phyloP scores from a whole-genome alignment of 495 filamentous ascomycete genomes.

The Penicillium paxilli region DNA sequence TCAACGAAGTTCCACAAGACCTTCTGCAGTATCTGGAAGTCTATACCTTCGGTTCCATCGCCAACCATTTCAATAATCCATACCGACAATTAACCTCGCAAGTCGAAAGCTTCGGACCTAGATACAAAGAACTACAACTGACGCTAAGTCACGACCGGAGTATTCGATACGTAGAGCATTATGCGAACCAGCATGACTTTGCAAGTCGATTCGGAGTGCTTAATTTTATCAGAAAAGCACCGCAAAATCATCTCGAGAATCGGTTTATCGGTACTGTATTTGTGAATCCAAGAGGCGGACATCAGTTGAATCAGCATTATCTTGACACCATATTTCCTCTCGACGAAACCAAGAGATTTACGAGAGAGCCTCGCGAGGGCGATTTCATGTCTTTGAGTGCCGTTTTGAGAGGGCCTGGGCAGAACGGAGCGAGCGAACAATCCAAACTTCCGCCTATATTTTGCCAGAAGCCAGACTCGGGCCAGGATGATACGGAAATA shows the following conservation, averaged over 20 bases:
- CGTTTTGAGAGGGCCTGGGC: not conserved
- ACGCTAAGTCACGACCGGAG: conserved; percentile 22
- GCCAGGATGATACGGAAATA: not conserved
- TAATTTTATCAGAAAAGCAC: conserved; percentile 45
- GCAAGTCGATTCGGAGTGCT: conserved; percentile 71
- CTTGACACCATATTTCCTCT: conserved; percentile 62
- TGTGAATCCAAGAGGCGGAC: conserved; percentile 56
- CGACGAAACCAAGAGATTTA: not conserved
- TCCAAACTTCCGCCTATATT: not conserved
- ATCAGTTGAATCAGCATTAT: conserved; percentile 74
- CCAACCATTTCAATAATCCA: conserved; percentile 79
- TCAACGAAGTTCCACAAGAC: conserved; percentile 64
- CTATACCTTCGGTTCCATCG: conserved; percentile 74
- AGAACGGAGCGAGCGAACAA: not conserved
- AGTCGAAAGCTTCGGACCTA: not conserved
- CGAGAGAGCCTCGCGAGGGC: conserved; percentile 16
- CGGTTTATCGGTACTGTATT: conserved; percentile 72
- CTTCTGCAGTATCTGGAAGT: conserved; percentile 65
- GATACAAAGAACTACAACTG: too few relatives aligned
- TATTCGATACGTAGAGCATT: conserved; percentile 74
- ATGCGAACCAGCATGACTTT: conserved; percentile 71
- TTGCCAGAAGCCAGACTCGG: not conserved
- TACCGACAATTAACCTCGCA: conserved; percentile 29
- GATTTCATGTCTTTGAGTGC: not conserved
- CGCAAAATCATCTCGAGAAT: conserved; percentile 31